These are phyloP conservation scores for Mrakia frigida DNA, from an alignment of 768 basidiomycete genomes.

Conservation along the genomic window DNA sequence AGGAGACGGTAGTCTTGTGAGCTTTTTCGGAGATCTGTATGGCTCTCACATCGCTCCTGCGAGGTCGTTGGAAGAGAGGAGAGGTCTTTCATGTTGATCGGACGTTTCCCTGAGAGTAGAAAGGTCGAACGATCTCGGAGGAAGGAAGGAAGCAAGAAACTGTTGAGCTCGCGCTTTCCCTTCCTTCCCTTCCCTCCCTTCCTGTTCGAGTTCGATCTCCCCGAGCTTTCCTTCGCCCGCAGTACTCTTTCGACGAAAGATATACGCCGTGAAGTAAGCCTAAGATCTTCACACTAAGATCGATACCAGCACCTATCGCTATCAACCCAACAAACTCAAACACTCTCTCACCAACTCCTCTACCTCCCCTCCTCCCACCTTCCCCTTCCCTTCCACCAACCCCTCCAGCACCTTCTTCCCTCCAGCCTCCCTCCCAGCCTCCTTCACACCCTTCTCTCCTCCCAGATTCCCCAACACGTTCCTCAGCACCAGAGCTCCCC, in stretches of 20 bases:
- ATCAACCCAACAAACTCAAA: not conserved
- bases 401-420: conserved; percentile 7
- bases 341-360: conserved; percentile 16
- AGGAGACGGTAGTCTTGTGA: not conserved
- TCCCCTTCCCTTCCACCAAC: not conserved
- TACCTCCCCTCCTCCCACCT: not conserved
- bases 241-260: too few relatives aligned
- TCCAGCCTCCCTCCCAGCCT: not conserved
- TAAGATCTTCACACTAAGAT: not conserved
- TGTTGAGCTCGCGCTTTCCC: too few relatives aligned
- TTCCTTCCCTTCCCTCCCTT: too few relatives aligned
- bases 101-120: too few relatives aligned
- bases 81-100: too few relatives aligned
- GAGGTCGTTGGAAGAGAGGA: too few relatives aligned
- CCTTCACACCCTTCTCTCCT: not conserved
- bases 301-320: too few relatives aligned
- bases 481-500: not conserved
- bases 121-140: too few relatives aligned
- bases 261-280: too few relatives aligned
- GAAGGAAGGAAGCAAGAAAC: too few relatives aligned
- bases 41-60: not conserved
- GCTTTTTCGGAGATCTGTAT: not conserved
- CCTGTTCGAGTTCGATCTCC: too few relatives aligned
- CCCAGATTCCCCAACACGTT: not conserved
- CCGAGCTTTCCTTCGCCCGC: too few relatives aligned